Base-by-base conservation (phyloP, 1,139 yeast species). In the Scheffersomyces parashehatae region DNA sequence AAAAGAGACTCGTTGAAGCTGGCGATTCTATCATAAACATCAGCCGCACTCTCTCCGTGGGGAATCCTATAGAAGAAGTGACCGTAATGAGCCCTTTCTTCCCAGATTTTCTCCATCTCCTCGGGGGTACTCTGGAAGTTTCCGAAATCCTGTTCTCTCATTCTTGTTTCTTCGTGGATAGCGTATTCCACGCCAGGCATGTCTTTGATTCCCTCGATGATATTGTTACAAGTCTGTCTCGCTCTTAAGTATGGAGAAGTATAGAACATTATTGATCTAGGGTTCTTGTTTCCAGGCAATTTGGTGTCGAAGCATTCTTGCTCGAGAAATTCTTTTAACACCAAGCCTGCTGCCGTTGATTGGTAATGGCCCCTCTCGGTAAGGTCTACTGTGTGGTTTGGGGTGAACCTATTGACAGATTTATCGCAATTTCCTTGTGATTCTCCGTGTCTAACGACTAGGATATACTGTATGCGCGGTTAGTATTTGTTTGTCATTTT, bases 101-200 rank as follows among this genome's bases (percentile, higher is more conserved):
- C 75, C 89, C 95, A 85, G 30, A 87, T 82, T 53, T 71, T 68
- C 54, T 82, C 83, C 95, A 90, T 88, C 51, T 85, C 90, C 44
- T 77, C 84, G 3, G 85, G 77, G 34, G 85, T 80, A 45, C 85
- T 79, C 65, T 90, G 97, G 64, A 88, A 89, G 60, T 90, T 90
- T 16, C 97, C 97, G 60, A 90, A 90, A 64, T 90, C 97, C 62
- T 90, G 97, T 60, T 90, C 97, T 52, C 97, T 73, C 80, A 90
- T 81, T 42, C 97, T 67, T 3, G 97, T 95, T 56, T 90, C 97
- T 59, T 90, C 97, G 52, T 80, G 75, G 8, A 88, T 79, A 36
- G 72, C 65, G 53, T 81, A 82, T 3, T 70, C 59, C 1, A 81
- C 70, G 32, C 75, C 80, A 3, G 72, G 65, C 15, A 77, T 61